These are phyloP conservation scores for Cryptococcus sp. DNA, from an alignment of 1,284 basidiomycete species.

Conservation along the genomic window DNA sequence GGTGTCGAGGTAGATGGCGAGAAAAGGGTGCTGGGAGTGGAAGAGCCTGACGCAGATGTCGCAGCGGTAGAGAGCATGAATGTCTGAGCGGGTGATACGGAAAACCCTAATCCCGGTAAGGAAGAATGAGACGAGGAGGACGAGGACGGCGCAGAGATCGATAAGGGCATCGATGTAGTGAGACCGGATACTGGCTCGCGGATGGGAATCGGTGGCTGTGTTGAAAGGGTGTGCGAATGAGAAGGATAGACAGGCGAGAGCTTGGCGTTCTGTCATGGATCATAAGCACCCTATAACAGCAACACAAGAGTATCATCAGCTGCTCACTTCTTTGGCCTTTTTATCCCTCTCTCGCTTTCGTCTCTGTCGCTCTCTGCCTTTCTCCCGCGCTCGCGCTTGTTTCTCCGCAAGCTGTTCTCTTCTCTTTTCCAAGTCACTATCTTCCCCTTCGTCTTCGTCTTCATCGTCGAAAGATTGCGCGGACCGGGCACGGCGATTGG, in stretches of 20 bases:
- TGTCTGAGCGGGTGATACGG: constrained; percentile 16
- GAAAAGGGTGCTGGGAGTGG: constrained; percentile 24
- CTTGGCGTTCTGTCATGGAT: not conserved
- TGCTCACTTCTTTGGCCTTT: constrained; percentile 21
- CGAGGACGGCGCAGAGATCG: constrained; percentile 29
- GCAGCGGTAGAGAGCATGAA: constrained; percentile 14
- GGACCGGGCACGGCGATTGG: constrained; percentile 10
- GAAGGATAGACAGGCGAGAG: not conserved
- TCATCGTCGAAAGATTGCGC: not conserved
- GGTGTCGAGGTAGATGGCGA: constrained; percentile 23
- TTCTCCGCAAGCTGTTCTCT: constrained; percentile 10
- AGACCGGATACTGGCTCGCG: constrained; percentile 3
- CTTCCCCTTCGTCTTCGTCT: constrained; percentile 8
- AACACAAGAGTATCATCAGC: not conserved
- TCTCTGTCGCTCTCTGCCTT: constrained; percentile 21
- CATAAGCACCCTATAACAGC: not conserved
- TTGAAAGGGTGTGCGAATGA: not conserved
- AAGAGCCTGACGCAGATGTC: constrained; percentile 26
- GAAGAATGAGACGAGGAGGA: constrained; percentile 27
- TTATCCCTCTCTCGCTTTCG: constrained; percentile 24
- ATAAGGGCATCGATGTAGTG: constrained; percentile 6
- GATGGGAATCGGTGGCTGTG: constrained; percentile 9
- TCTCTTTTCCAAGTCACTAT: constrained; percentile 13
- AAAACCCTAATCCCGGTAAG: constrained; percentile 22
- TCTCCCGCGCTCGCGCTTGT: constrained; percentile 21